Conservation (phyloP, 2,329 filamentous ascomycete genomes). For the Hymenoscyphus scutula region DNA sequence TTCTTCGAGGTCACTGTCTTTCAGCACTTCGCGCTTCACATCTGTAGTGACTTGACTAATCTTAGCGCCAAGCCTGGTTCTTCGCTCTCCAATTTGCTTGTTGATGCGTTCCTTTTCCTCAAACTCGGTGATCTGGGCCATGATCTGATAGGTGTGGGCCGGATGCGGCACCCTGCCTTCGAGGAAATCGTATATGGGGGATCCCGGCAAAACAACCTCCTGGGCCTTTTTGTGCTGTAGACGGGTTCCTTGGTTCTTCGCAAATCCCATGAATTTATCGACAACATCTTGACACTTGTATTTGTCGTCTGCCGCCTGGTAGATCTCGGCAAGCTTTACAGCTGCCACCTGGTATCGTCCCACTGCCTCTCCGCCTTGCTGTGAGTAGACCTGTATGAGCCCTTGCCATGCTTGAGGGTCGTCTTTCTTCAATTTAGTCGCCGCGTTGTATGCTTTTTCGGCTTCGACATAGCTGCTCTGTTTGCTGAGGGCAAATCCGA, state of each 20-base stretch:
- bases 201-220: slow-evolving; percentile 73
- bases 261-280: slow-evolving; percentile 76
- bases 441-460: slow-evolving; percentile 71
- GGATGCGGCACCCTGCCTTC: slow-evolving; percentile 83
- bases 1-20: slow-evolving; percentile 71
- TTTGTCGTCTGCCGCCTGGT: slow-evolving; percentile 62
- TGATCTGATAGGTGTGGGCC: slow-evolving; percentile 73
- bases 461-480: slow-evolving; percentile 68
- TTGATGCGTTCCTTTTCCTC: slow-evolving; percentile 91
- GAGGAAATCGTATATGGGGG: slow-evolving; percentile 75
- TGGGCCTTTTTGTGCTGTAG: slow-evolving; percentile 75
- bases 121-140: slow-evolving; percentile 79
- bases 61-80: slow-evolving; percentile 81
- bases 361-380: slow-evolving; percentile 66
- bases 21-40: slow-evolving; percentile 82
- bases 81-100: slow-evolving; percentile 80
- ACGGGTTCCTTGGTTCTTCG: slow-evolving; percentile 68
- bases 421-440: slow-evolving; percentile 66
- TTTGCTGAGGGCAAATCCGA: slow-evolving; percentile 82
- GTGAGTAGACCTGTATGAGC: slow-evolving; percentile 80
- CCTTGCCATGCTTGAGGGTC: slow-evolving; percentile 92
- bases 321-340: slow-evolving; percentile 71
- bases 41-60: slow-evolving; percentile 80
- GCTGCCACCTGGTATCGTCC: slow-evolving; percentile 72
- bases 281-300: slow-evolving; percentile 65